A percentile compares a stretch with the other conserved stretches of the same genome.
Evolutionary conservation across 306 rosid genomes (phyloP).

Genomic region (Lathyrus sativus): DNA sequence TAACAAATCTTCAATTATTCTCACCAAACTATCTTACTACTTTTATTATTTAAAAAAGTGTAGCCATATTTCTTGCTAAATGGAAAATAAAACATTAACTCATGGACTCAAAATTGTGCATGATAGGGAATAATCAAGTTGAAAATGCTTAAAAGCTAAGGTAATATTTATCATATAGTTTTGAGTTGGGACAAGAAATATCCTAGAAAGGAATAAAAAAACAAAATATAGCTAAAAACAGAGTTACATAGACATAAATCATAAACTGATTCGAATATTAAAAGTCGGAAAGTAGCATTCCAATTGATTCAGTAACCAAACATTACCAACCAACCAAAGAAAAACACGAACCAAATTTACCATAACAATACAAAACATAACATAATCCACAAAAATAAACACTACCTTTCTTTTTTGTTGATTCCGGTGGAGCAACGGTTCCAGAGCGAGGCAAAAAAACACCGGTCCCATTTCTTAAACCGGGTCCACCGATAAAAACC

Average conservation of each 20-base stretch:
- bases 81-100: background rate
- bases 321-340: background rate
- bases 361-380: background rate
- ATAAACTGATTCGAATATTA: background rate
- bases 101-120: background rate
- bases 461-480: constrained; percentile 67
- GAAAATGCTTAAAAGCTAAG: too few relatives aligned
- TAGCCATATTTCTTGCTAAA: background rate
- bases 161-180: too few relatives aligned
- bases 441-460: constrained; percentile 65
- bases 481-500: constrained; percentile 47
- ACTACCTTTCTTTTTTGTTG: constrained; percentile 45
- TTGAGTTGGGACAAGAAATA: background rate
- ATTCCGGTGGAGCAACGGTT: constrained; percentile 40
- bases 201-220: background rate
- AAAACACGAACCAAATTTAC: background rate
- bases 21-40: constrained; percentile 5
- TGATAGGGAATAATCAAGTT: background rate
- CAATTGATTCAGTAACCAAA: constrained; percentile 29
- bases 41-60: background rate
- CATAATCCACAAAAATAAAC: background rate
- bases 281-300: constrained; percentile 17
- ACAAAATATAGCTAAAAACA: background rate
- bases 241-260: background rate
- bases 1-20: background rate